Conservation (phyloP, 2,329 filamentous ascomycete genomes). For the Cyanodermella asteris region DNA sequence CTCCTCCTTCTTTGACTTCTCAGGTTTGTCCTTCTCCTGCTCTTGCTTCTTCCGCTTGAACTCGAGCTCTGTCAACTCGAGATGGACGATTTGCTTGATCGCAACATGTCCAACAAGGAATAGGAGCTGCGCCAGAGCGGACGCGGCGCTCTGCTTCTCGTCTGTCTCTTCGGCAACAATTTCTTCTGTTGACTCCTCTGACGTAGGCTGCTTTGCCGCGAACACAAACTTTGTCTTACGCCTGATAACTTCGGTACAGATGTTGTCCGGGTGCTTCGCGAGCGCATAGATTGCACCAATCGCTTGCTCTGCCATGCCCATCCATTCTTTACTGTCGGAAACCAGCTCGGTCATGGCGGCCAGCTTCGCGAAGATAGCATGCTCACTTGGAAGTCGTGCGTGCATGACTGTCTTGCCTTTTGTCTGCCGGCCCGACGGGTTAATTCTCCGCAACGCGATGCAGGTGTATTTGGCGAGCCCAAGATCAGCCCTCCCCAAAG, state of each 20-base stretch:
- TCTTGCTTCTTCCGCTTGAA: conserved; percentile 93
- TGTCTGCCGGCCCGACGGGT: conserved; percentile 57
- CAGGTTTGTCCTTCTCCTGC: conserved; percentile 32
- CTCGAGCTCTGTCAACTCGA: conserved; percentile 91
- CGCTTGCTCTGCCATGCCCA: conserved; percentile 85
- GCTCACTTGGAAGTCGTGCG: conserved; percentile 71
- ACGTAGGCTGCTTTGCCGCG: conserved; percentile 19
- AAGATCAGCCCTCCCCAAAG: conserved; percentile 59
- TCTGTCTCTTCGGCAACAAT: conserved; percentile 11
- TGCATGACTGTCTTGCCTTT: conserved; percentile 29
- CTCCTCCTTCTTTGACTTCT: conserved; percentile 26
- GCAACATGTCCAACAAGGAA: conserved; percentile 93
- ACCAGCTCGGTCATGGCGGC: conserved; percentile 68
- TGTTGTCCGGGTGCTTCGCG: conserved; percentile 77
- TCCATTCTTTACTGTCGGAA: conserved; percentile 84
- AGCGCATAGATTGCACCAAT: conserved; percentile 88
- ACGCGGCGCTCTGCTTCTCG: conserved; percentile 43
- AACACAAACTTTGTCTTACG: conserved; percentile 74
- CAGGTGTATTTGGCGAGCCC: conserved; percentile 89
- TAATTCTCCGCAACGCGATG: conserved; percentile 77
- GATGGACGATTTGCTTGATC: conserved; percentile 95
- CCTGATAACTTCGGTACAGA: conserved; percentile 78
- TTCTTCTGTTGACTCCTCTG: conserved; percentile 14
- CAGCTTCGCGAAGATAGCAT: conserved; percentile 62
- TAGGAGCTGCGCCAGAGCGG: conserved; percentile 68